Conservation (phyloP, 352 stramenopile genomes). For the Phytophthora europaea region DNA sequence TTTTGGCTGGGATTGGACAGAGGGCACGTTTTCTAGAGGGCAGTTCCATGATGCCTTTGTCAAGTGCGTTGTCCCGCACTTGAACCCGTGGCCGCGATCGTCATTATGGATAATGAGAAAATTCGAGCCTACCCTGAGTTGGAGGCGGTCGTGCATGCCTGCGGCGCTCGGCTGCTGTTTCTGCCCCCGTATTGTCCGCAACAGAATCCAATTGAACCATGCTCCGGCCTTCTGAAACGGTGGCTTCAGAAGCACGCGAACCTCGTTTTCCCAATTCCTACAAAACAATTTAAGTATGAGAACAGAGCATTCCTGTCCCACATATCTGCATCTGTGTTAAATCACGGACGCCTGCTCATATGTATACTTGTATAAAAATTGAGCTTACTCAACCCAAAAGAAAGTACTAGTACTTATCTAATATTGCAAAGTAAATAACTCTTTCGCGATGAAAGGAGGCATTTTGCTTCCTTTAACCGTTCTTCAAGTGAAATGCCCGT, state of each 20-base stretch:
- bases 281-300: no score
- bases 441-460: no score
- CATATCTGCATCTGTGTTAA: no score
- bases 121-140: conserved; percentile 13
- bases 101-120: conserved; percentile 18
- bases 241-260: conserved; percentile 10
- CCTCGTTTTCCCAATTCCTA: background rate
- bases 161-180: conserved; percentile 11
- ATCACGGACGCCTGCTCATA: no score
- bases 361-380: no score
- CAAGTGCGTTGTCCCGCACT: conserved; percentile 67
- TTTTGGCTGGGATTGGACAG: conserved; percentile 15
- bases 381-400: no score
- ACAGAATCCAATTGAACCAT: conserved; percentile 16
- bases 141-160: conserved; percentile 7
- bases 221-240: conserved; percentile 6
- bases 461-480: no score
- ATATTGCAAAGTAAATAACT: no score
- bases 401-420: no score
- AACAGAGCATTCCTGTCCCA: no score
- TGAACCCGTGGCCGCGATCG: conserved; percentile 55
- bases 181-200: conserved; percentile 1
- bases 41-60: conserved; percentile 8
- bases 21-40: background rate
- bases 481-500: no score